phyloP scores from a whole-genome alignment of 2,329 filamentous ascomycete genomes.

The Trichoderma pleuroti region DNA sequence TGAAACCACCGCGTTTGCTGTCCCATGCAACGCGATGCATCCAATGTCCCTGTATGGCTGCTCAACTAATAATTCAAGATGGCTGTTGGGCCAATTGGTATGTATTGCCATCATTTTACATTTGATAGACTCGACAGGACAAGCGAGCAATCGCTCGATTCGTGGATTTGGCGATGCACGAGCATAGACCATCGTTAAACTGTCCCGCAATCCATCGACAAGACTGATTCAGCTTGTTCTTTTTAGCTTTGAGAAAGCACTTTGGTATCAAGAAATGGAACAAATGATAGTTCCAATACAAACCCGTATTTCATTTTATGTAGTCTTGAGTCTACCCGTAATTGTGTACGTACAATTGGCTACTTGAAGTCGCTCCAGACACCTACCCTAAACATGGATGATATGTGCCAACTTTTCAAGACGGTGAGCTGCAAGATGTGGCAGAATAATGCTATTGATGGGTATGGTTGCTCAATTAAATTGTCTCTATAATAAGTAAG shows the following conservation, averaged over 20 bases:
- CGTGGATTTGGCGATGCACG: not conserved
- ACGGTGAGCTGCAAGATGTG: not conserved
- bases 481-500: not conserved
- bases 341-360: not conserved
- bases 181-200: not conserved
- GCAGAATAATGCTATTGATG: not conserved
- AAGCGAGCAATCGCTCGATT: not conserved
- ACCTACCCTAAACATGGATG: not conserved
- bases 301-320: not conserved
- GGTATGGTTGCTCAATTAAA: not conserved
- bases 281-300: not conserved
- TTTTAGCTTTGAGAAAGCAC: not conserved
- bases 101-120: not conserved
- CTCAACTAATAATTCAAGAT: not conserved
- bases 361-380: not conserved
- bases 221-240: not conserved
- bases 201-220: not conserved
- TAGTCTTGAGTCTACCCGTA: not conserved
- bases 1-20: conserved; percentile 2
- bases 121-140: not conserved
- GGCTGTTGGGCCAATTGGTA: not conserved
- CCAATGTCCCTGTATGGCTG: not conserved
- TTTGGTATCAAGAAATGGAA: not conserved
- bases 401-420: not conserved
- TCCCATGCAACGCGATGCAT: not conserved